Evolutionary conservation across 176 grass and related monocot species (phyloP).

Genomic region (Cenchrus fungigraminus): DNA sequence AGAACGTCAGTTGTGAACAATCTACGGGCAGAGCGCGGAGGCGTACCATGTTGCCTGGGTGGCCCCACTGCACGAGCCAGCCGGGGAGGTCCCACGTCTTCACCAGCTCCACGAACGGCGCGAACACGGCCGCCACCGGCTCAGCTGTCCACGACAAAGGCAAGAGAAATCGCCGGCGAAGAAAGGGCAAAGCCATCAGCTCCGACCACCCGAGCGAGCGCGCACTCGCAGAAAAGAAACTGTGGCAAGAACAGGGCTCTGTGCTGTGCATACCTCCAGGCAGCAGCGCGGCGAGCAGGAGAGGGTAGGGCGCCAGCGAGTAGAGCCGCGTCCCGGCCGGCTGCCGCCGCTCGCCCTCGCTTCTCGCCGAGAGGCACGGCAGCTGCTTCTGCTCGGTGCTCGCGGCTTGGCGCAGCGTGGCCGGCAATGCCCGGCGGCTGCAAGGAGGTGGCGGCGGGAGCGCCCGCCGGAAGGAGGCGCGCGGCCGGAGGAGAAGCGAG

Average conservation of each 20-base stretch:
- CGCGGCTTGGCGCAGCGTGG: background rate
- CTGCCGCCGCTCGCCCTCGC: conserved; percentile 23
- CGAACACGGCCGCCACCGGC: conserved; percentile 59
- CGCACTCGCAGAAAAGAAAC: background rate
- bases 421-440: conserved; percentile 6
- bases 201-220: background rate
- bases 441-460: background rate
- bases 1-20: background rate
- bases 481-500: conserved; percentile 47
- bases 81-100: conserved; percentile 71
- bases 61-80: conserved; percentile 97
- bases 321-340: conserved; percentile 45
- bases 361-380: background rate
- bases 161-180: background rate
- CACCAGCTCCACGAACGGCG: conserved; percentile 82
- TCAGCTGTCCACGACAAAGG: conserved; percentile 20
- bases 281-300: conserved; percentile 68
- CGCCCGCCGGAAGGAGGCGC: background rate
- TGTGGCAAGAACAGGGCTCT: background rate
- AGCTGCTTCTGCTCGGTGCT: background rate
- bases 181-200: background rate
- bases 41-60: conserved; percentile 92
- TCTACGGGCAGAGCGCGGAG: background rate
- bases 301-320: conserved; percentile 74
- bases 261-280: conserved; percentile 55